These are phyloP conservation scores for Cydonia oblonga DNA, from an alignment of 331 rosid species.

Conservation along the genomic window DNA sequence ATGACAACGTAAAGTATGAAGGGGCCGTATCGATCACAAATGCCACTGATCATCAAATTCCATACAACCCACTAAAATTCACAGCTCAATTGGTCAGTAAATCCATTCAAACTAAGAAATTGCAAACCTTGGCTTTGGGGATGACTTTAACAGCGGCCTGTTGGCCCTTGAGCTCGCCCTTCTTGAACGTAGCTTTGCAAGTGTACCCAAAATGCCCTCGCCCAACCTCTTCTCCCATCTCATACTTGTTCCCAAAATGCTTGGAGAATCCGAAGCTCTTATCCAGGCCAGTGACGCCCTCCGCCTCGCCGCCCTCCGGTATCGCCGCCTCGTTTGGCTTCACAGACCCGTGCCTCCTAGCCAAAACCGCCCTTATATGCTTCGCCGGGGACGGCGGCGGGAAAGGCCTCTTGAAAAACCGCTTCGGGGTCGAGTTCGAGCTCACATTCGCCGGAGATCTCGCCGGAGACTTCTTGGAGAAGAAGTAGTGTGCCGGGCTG, in stretches of 20 bases:
- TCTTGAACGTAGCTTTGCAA: constrained; percentile 58
- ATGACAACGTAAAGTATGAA: neutral
- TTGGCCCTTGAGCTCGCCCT: constrained; percentile 65
- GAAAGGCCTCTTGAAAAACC: constrained; percentile 56
- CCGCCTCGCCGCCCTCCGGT: constrained; percentile 60
- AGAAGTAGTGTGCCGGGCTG: constrained; percentile 63
- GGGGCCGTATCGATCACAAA: neutral
- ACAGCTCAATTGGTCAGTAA: neutral
- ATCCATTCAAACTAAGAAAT: neutral
- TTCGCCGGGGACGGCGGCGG: constrained; percentile 95
- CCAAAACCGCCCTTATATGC: constrained; percentile 60
- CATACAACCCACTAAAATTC: neutral
- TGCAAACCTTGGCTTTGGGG: constrained; percentile 65
- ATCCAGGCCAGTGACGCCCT: constrained; percentile 42
- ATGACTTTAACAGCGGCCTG: constrained; percentile 87
- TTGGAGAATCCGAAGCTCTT: constrained; percentile 88
- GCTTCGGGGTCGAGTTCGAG: constrained; percentile 52
- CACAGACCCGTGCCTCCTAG: constrained; percentile 69
- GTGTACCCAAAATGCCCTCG: constrained; percentile 90
- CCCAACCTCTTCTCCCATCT: constrained; percentile 79
- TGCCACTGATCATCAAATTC: neutral
- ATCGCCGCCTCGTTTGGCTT: constrained; percentile 66
- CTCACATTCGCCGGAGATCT: constrained; percentile 57
- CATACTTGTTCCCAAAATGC: constrained; percentile 62
- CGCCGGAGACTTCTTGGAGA: constrained; percentile 83